Evolutionary conservation across 2,329 filamentous ascomycete species (phyloP).

Genomic region (Delphinella strobiligena): DNA sequence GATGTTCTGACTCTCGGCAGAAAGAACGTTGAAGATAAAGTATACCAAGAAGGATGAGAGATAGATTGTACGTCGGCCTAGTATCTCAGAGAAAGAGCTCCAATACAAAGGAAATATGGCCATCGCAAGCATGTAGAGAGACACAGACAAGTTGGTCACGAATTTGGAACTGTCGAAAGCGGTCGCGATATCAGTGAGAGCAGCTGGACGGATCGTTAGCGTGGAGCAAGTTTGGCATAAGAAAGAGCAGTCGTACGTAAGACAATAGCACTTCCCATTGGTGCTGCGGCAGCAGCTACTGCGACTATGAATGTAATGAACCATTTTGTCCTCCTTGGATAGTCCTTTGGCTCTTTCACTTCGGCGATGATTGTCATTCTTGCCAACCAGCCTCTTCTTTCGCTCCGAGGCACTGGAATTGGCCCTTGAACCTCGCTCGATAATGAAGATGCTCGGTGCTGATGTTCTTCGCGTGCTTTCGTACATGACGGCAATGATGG

Average conservation of each 20-base stretch:
- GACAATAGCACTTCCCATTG: slow-evolving; percentile 74
- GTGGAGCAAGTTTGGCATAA: not conserved
- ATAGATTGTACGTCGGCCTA: slow-evolving; percentile 68
- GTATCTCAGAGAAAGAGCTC: slow-evolving; percentile 64
- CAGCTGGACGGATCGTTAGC: slow-evolving; percentile 37
- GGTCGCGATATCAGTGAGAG: slow-evolving; percentile 49
- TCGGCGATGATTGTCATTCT: slow-evolving; percentile 64
- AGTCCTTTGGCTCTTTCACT: slow-evolving; percentile 63
- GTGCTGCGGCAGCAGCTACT: slow-evolving; percentile 62
- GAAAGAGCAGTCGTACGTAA: slow-evolving; percentile 47
- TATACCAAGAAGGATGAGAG: slow-evolving; percentile 63
- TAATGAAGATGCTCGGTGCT: slow-evolving; percentile 1
- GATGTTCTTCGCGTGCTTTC: not conserved
- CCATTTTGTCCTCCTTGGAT: slow-evolving; percentile 69
- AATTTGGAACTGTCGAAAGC: slow-evolving; percentile 53
- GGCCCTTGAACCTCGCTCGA: slow-evolving; percentile 12
- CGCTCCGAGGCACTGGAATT: slow-evolving; percentile 35
- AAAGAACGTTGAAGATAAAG: slow-evolving; percentile 56
- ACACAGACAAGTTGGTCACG: slow-evolving; percentile 62
- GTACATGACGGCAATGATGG: not conserved
- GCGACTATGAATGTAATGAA: slow-evolving; percentile 67
- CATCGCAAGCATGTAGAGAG: slow-evolving; percentile 74
- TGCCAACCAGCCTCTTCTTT: slow-evolving; percentile 61
- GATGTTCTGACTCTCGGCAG: slow-evolving; percentile 57
- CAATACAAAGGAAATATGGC: slow-evolving; percentile 79